Base-by-base conservation (phyloP, 2,329 filamentous ascomycete species). In the Xylariales sp. region DNA sequence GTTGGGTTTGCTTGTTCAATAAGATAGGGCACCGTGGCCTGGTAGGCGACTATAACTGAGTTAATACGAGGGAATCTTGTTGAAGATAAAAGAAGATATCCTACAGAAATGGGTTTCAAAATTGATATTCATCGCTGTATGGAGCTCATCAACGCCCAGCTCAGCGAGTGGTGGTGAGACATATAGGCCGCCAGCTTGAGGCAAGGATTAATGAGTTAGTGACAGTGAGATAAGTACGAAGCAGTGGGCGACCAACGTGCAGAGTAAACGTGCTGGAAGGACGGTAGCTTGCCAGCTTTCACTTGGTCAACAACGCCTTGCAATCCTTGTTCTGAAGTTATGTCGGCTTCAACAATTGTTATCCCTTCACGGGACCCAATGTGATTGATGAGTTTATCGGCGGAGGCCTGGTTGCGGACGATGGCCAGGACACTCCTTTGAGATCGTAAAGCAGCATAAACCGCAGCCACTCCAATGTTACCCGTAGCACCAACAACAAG, bases 401-500 rank as follows among this genome's bases (percentile, higher is more conserved):
- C 59, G 6, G 55, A 57, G 3, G 35, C 47, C 30, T 61, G 47
- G 42, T 55, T 65, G 15, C 63, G 56, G 3, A 63, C 60, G 15
- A 66, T 44, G 12, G 62, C 62, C 5, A 65, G 43, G 13, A 65
- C 61, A 3, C 56, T 46, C 28, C 54, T 54, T 11, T 45, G 42
- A 6, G 53, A 50, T 7, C 41, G 44, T 18, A 63, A 38, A 2
- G 59, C 54, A 6, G 43, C 58, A 2, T 45, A 54, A 20, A 62
- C 43, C 25, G 56, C 59, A 4, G 60, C 45, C 5, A 57, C 43
- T 42, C 62, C 62, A 33, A 65, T 61, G 42, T 65, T 63, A 14
- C 62, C 62, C 7, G 61, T 63, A 2, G 62, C 53, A 24, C 61
- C 63, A 30, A 65, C 50, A 27, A 67, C 47, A 15, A 67, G 52